Percentiles rank a stretch among this genome's conserved stretches.
Conservation (phyloP, 2,329 filamentous ascomycete species). For the Trichothecium sympodiale region DNA sequence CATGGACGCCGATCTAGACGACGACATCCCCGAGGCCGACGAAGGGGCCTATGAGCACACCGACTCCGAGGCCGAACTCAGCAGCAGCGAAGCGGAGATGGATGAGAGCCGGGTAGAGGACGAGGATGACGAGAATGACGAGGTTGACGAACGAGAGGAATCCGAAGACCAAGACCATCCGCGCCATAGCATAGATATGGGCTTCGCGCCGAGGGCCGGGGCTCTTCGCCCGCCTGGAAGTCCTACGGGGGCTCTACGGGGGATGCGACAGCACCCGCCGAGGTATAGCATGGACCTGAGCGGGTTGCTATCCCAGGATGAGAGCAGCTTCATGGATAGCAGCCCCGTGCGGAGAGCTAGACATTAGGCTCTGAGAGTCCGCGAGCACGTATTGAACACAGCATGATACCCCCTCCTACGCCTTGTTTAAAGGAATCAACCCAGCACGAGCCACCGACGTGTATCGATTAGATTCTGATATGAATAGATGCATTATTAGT, state of each 20-base stretch:
- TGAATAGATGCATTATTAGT: too few species aligned
- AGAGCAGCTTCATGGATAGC: slow-evolving; percentile 44
- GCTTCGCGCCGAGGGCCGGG: slow-evolving; percentile 27
- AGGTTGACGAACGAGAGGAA: slow-evolving; percentile 6
- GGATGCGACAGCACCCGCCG: slow-evolving; percentile 10
- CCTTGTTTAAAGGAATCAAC: too few species aligned
- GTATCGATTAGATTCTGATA: too few species aligned
- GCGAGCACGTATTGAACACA: not conserved
- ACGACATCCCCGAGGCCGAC: slow-evolving; percentile 57
- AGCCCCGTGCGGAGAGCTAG: slow-evolving; percentile 34
- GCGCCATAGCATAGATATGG: slow-evolving; percentile 13
- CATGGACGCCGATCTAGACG: slow-evolving; percentile 61
- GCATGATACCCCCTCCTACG: not conserved
- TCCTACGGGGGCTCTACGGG: slow-evolving; percentile 22
- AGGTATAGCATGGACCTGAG: slow-evolving; percentile 45
- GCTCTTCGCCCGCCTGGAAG: slow-evolving; percentile 22
- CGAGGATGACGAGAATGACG: slow-evolving; percentile 7
- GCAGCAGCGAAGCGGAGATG: too few species aligned
- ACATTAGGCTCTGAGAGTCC: slow-evolving; percentile 5
- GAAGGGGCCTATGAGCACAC: slow-evolving; percentile 62
- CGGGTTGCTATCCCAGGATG: slow-evolving; percentile 43
- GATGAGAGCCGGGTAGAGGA: not conserved
- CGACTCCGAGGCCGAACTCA: slow-evolving; percentile 57
- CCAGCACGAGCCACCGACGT: too few species aligned
- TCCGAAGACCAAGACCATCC: too few species aligned